These are phyloP conservation scores for Phyllosticta citribraziliensis DNA, from an alignment of 2,329 filamentous ascomycete genomes.

Conservation along the genomic window DNA sequence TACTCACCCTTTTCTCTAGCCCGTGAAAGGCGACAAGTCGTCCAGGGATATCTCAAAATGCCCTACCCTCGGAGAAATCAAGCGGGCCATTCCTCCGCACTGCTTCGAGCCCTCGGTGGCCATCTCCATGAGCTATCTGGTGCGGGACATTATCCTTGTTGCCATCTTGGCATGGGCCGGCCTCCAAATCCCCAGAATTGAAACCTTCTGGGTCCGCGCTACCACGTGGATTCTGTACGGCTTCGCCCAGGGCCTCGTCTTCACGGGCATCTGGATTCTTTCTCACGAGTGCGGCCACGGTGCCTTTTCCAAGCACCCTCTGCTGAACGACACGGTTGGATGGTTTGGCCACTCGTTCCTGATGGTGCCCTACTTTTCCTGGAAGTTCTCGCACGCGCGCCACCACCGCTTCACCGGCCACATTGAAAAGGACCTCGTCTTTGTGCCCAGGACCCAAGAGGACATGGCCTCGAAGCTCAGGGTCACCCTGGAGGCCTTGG, in stretches of 20 bases:
- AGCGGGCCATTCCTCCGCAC: slow-evolving; percentile 47
- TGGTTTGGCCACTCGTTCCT: slow-evolving; percentile 57
- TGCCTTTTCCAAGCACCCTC: slow-evolving; percentile 50
- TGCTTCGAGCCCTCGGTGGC: slow-evolving; percentile 51
- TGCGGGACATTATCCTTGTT: slow-evolving; percentile 46
- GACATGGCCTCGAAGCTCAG: slow-evolving; percentile 8
- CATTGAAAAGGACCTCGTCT: slow-evolving; percentile 52
- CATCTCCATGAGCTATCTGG: slow-evolving; percentile 35
- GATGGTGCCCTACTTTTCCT: slow-evolving; percentile 61
- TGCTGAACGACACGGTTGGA: slow-evolving; percentile 52
- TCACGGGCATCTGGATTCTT: slow-evolving; percentile 61
- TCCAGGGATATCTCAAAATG: slow-evolving; percentile 2
- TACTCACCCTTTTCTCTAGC: not conserved
- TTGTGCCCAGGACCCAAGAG: slow-evolving; percentile 20
- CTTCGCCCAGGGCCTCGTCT: slow-evolving; percentile 54
- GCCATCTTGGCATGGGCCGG: slow-evolving; percentile 41
- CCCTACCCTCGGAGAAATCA: slow-evolving; percentile 14
- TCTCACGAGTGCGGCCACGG: slow-evolving; percentile 64
- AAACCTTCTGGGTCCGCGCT: slow-evolving; percentile 34
- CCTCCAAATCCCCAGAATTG: slow-evolving; percentile 43
- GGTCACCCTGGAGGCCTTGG: slow-evolving; percentile 24
- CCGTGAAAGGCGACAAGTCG: not conserved
- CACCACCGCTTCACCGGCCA: slow-evolving; percentile 62
- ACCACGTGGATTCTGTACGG: slow-evolving; percentile 50
- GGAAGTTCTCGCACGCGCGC: slow-evolving; percentile 60